phyloP scores from a whole-genome alignment of 441 rosid species.

The Raphanus hybrid region DNA sequence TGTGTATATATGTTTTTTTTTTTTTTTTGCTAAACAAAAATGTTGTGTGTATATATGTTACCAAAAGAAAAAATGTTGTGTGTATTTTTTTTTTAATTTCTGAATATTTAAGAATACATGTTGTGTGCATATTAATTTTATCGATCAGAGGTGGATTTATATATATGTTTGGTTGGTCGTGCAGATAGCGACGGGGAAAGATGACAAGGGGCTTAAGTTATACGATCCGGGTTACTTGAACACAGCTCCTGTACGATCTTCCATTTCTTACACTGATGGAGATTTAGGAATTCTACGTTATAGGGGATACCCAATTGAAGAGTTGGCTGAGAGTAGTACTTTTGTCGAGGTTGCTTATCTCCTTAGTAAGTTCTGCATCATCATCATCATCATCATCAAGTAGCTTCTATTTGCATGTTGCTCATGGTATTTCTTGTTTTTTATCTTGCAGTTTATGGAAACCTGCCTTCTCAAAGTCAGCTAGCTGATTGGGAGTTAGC shows the following conservation, averaged over 20 bases:
- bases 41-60: too few species aligned
- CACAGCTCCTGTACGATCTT: conserved; percentile 87
- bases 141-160: background rate
- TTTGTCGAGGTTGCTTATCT: conserved; percentile 48
- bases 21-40: too few species aligned
- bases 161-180: background rate
- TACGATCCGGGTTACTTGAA: conserved; percentile 95
- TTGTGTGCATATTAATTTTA: too few species aligned
- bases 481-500: conserved; percentile 96
- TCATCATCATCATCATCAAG: background rate
- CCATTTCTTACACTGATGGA: conserved; percentile 85
- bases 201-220: conserved; percentile 80
- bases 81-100: too few species aligned
- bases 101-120: too few species aligned
- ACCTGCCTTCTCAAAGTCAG: conserved; percentile 78
- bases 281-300: conserved; percentile 64
- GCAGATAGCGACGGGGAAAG: conserved; percentile 75
- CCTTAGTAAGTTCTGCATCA: conserved; percentile 32
- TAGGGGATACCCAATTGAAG: conserved; percentile 36
- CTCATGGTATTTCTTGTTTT: background rate
- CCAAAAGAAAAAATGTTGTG: too few species aligned
- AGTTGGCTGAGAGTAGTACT: conserved; percentile 71
- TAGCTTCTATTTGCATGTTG: background rate
- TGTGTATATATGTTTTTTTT: too few species aligned
- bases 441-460: conserved; percentile 79